Evolutionary conservation across 495 filamentous ascomycete genomes (phyloP), one percentile per base, ranked within the genome.

Genomic region (Penicillium taxi): DNA sequence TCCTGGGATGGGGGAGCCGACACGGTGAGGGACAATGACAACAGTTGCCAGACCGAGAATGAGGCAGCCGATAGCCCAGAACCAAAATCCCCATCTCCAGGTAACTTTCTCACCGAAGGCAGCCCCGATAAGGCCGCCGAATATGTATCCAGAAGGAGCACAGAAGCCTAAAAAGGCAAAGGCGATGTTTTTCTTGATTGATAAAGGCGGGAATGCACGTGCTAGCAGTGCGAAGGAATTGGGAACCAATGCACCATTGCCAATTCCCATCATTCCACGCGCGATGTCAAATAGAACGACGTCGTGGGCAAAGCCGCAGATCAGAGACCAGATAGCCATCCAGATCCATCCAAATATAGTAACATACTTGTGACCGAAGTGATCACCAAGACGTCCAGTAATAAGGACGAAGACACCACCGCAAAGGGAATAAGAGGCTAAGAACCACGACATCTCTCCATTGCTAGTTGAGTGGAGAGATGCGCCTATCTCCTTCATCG

Each of bases 61-160:
- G 63, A 67, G 77, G 26, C 67, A 65, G 14, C 67, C 48, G 38
- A 73, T 63, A 7, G 60, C 66, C 34, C 72, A 61, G 11, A 61
- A 57, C 69, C 66, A 81, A 47, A 68, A 81, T 0, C 69, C 57
- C 79, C 78, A 82, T 3, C 69, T 70, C 79, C 78, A 81, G 63
- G 67, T 74, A 2, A 61, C 58, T 5, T 63, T 46, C 13, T 69
- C 51, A 2, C 67, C 59, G 8, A 75, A 67, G 3, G 77, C 35
- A 1, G 52, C 48, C 0, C 63, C 56, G 34, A 77, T 68, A 4
- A 66, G 45, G 1, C 58, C 56, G 0, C 75, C 78, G 3, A 74
- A 11, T 5, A 70, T 42, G 28, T 53, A 63, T 0, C 78, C 78
- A 0, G 38, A 53, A 1, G 77, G 78, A 2, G 77, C 75, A 35